These are phyloP conservation scores for Carex littledalei DNA, from an alignment of 176 grass and related monocot genomes.

Conservation along the genomic window DNA sequence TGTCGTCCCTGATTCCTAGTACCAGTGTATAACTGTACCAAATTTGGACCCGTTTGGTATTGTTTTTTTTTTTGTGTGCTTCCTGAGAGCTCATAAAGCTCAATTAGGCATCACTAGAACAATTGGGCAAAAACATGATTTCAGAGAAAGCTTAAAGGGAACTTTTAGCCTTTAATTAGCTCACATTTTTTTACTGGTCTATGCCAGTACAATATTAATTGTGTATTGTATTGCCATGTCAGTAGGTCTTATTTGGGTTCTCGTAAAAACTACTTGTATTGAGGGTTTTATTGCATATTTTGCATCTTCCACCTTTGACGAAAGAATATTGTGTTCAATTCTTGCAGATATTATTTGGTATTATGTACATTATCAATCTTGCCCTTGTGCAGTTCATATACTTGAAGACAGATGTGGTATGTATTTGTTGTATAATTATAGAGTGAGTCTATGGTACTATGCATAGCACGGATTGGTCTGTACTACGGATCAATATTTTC, in stretches of 20 bases:
- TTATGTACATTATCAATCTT: conserved; percentile 75
- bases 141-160: neutral
- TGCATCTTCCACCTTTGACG: neutral
- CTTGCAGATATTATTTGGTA: conserved; percentile 77
- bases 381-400: conserved; percentile 68
- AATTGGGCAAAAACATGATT: neutral
- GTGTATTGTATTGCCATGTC: neutral
- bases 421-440: conserved; percentile 14
- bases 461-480: too few relatives aligned
- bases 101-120: neutral
- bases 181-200: neutral
- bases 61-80: neutral
- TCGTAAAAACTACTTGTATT: neutral
- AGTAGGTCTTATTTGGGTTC: neutral
- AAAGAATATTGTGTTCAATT: neutral
- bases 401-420: conserved; percentile 75
- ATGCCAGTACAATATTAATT: neutral
- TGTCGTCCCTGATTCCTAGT: too few relatives aligned
- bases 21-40: neutral
- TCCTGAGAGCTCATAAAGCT: neutral
- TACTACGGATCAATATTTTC: too few relatives aligned
- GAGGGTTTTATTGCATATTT: neutral
- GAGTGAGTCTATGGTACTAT: too few relatives aligned
- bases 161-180: neutral
- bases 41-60: neutral